Evolutionary conservation across 305 asterid species (phyloP), one percentile per base, ranked within the genome.

Genomic region (Fraxinus nigra): DNA sequence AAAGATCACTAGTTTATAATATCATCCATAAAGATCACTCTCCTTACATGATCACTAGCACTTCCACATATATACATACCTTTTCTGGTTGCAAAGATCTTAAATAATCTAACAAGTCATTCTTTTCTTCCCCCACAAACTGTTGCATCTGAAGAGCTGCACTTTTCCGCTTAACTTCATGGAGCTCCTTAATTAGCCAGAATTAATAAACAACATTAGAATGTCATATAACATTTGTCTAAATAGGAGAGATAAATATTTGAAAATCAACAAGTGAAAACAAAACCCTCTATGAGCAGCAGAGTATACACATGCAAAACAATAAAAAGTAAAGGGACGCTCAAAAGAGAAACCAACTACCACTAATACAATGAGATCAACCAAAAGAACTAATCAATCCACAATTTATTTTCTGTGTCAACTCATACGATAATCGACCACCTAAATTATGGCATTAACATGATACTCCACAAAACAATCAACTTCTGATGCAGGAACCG

Each of bases 111-210:
- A 95, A 88, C 84, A 95, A 88, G 83, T 95, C 99, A 84, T 95
- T 95, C 87, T 95, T 89, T 87, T 95, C 99, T 83, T 93, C 98
- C 72, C 99, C 97, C n/a, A 92, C 98, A 91, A 95, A 92, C 84
- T 92, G 97, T 87, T 95, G 99, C 99, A 95, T 92, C 89, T 95
- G 99, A 83, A 95, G 95, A 82, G 99, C 99, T 63, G 93, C 94
- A 84, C 87, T 90, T 89, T 92, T 95, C 89, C 97, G 88, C 91
- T 91, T 90, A 59, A 90, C 95, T 86, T 92, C 97, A 77, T 78
- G 92, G 86, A 95, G 97, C 85, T 95, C 98, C 98, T 94, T 86
- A 72, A 79, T 69, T 35, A 70, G 78, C 84, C 65, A 81, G 67
- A 79, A 83, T 76, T 46, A 38, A 78, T 48, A 69, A 40, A 79